Percentiles rank a stretch among this genome's conserved stretches.
phyloP scores from a whole-genome alignment of 441 rosid species.

The Pelargonium citronellum region DNA sequence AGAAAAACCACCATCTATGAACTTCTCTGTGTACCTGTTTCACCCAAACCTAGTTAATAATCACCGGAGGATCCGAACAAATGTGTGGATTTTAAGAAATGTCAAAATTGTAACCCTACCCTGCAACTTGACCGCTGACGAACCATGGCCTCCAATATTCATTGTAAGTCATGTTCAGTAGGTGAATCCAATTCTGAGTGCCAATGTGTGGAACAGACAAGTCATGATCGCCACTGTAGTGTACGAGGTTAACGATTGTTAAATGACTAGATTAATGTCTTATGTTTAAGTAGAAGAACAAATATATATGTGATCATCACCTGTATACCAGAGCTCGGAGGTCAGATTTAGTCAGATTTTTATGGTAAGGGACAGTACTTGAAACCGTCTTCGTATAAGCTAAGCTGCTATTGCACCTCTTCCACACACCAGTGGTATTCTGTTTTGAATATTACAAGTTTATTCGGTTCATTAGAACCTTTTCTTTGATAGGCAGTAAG shows the following conservation, averaged over 20 bases:
- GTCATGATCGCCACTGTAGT: conserved; percentile 29
- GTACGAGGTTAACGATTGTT: neutral
- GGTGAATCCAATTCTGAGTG: conserved; percentile 24
- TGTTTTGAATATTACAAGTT: neutral
- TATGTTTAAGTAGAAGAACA: too few species aligned
- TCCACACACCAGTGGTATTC: conserved; percentile 27
- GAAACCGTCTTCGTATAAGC: conserved; percentile 26
- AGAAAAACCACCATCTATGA: conserved; percentile 15
- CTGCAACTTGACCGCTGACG: conserved; percentile 28
- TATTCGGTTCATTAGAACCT: neutral
- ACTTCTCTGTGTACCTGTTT: conserved; percentile 27
- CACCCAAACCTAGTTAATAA: neutral
- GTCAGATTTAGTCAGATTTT: conserved; percentile 16
- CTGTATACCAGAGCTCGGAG: conserved; percentile 32
- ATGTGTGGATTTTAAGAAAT: neutral
- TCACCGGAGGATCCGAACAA: neutral
- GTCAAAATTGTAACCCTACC: conserved; percentile 16
- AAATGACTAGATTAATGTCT: too few species aligned
- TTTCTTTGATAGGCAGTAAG: too few species aligned
- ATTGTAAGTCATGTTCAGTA: conserved; percentile 19
- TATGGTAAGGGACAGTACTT: conserved; percentile 18
- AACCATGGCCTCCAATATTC: conserved; percentile 27
- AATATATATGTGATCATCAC: conserved; percentile 9
- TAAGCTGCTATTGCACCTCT: conserved; percentile 25
- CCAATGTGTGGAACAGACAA: conserved; percentile 24